Evolutionary conservation across 352 stramenopile genomes (phyloP).

Genomic region (Phytophthora colocasiae): DNA sequence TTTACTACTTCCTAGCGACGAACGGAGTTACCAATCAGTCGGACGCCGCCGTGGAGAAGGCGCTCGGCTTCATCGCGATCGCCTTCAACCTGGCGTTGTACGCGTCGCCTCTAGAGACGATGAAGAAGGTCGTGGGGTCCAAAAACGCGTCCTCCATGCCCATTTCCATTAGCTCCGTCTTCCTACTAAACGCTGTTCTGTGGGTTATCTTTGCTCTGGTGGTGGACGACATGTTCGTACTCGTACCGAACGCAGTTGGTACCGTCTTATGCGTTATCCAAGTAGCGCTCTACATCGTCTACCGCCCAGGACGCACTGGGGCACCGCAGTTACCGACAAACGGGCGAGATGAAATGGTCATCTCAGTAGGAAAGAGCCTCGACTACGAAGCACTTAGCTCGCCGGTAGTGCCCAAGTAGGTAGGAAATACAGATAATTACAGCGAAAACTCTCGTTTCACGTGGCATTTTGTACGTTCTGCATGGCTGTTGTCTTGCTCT

Average conservation of each 20-base stretch:
- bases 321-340: background rate
- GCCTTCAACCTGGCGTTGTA: conserved; percentile 53
- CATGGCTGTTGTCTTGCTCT: too few relatives aligned
- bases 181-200: conserved; percentile 47
- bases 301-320: conserved; percentile 19
- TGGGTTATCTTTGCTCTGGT: conserved; percentile 58
- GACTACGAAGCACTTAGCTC: conserved; percentile 22
- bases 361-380: conserved; percentile 8
- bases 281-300: conserved; percentile 53
- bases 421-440: too few relatives aligned
- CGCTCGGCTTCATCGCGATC: conserved; percentile 48
- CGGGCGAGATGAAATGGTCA: conserved; percentile 9
- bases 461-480: too few relatives aligned
- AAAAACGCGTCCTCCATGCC: conserved; percentile 54
- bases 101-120: conserved; percentile 50
- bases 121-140: conserved; percentile 48
- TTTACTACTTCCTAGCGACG: conserved; percentile 47
- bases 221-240: conserved; percentile 42
- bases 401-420: background rate
- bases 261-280: conserved; percentile 44
- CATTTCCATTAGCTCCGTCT: conserved; percentile 49
- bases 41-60: conserved; percentile 35
- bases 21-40: conserved; percentile 33
- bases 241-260: conserved; percentile 47
- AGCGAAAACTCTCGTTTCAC: too few relatives aligned